A percentile compares a stretch with the other conserved stretches of the same genome.
Evolutionary conservation across 148 eudicot genomes (phyloP).

Genomic region (Camellia japonica): DNA sequence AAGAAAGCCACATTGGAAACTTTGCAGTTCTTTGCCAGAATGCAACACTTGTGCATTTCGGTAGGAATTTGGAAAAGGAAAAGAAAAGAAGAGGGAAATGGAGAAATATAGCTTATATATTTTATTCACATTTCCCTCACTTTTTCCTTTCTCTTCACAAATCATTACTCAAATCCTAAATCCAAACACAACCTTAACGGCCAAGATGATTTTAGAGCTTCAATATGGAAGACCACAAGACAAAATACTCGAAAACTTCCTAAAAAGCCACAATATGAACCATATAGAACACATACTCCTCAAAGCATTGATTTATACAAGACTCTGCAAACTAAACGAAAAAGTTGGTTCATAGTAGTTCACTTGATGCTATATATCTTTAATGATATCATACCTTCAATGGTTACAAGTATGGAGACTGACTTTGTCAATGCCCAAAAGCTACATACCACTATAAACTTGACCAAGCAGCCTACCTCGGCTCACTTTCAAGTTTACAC

Average conservation of each 20-base stretch:
- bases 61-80: too few relatives aligned
- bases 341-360: neutral
- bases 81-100: too few relatives aligned
- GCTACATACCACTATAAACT: neutral
- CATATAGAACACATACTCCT: neutral
- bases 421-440: neutral
- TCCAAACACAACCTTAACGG: neutral
- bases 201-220: neutral
- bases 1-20: neutral
- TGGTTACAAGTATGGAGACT: neutral
- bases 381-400: neutral
- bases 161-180: too few relatives aligned
- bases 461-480: too few relatives aligned
- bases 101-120: too few relatives aligned
- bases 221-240: neutral
- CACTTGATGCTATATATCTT: neutral
- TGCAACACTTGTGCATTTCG: neutral
- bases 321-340: neutral
- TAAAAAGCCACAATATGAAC: neutral
- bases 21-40: neutral
- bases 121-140: too few relatives aligned
- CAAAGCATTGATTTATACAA: neutral
- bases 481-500: neutral
- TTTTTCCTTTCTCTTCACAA: too few relatives aligned
- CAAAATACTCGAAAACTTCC: neutral